Percentiles rank a stretch among this genome's conserved stretches.
Evolutionary conservation across 805 yeast genomes (phyloP).

Genomic region (Yarrowia hollandica): DNA sequence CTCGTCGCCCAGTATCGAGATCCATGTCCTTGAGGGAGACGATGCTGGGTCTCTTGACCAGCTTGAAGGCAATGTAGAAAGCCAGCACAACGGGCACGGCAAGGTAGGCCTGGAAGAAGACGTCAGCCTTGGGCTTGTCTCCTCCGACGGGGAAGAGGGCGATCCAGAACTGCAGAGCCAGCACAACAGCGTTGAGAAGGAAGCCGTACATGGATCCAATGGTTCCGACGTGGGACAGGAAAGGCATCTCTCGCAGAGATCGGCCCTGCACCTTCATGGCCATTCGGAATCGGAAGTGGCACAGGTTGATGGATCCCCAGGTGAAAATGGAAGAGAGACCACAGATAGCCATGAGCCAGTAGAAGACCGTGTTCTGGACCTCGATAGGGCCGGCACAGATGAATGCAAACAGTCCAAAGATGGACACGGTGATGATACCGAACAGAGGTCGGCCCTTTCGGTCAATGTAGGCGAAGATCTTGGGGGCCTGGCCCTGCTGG

Average conservation of each 20-base stretch:
- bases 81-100: conserved; percentile 48
- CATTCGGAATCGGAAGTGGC: conserved; percentile 63
- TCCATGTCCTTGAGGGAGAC: conserved; percentile 54
- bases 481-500: conserved; percentile 59
- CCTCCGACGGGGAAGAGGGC: conserved; percentile 69
- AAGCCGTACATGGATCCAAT: conserved; percentile 63
- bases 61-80: conserved; percentile 54
- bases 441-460: conserved; percentile 70
- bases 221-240: conserved; percentile 63
- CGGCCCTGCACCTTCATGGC: conserved; percentile 65
- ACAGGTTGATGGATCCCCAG: conserved; percentile 60
- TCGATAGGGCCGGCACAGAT: conserved; percentile 59
- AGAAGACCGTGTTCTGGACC: conserved; percentile 55
- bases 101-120: conserved; percentile 56
- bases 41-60: conserved; percentile 47
- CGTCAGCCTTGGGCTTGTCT: conserved; percentile 46
- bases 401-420: conserved; percentile 56
- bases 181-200: conserved; percentile 54
- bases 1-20: conserved; percentile 64
- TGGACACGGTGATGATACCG: conserved; percentile 51
- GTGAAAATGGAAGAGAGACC: conserved; percentile 63
- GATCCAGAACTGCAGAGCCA: conserved; percentile 75
- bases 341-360: conserved; percentile 64
- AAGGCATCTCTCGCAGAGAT: conserved; percentile 57
- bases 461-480: conserved; percentile 62